Evolutionary conservation across 805 yeast species (phyloP).

Genomic region (Millerozyma miso): DNA sequence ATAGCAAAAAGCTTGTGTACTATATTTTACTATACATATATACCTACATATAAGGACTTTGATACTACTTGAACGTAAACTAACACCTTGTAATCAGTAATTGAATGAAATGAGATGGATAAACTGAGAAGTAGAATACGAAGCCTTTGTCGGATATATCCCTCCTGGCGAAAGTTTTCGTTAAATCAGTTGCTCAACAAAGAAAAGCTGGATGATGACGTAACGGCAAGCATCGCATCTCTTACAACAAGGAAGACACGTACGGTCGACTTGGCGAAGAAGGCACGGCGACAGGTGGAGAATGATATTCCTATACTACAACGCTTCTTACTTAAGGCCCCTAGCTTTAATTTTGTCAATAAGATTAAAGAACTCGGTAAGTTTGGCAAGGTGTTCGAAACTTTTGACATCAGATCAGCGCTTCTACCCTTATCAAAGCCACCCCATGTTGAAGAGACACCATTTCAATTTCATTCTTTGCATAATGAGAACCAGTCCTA

Average conservation of each 20-base stretch:
- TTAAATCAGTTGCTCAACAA: neutral
- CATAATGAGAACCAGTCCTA: slow-evolving; percentile 21
- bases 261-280: neutral
- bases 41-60: neutral
- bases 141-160: neutral
- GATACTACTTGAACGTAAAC: too few species aligned
- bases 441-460: slow-evolving; percentile 10
- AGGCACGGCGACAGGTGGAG: neutral
- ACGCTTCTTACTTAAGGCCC: neutral
- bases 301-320: neutral
- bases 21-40: neutral
- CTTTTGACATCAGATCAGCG: neutral
- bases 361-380: neutral
- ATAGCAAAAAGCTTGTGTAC: neutral
- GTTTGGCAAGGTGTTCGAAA: neutral
- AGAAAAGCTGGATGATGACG: neutral
- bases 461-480: slow-evolving; percentile 23
- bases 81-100: too few species aligned
- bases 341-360: neutral
- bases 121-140: neutral
- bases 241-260: neutral
- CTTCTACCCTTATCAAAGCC: slow-evolving; percentile 14
- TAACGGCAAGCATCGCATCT: neutral
- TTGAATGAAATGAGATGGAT: neutral
- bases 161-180: too few species aligned